Conservation (phyloP, 805 yeast species). For the Lipomyces spencermartinsiae region DNA sequence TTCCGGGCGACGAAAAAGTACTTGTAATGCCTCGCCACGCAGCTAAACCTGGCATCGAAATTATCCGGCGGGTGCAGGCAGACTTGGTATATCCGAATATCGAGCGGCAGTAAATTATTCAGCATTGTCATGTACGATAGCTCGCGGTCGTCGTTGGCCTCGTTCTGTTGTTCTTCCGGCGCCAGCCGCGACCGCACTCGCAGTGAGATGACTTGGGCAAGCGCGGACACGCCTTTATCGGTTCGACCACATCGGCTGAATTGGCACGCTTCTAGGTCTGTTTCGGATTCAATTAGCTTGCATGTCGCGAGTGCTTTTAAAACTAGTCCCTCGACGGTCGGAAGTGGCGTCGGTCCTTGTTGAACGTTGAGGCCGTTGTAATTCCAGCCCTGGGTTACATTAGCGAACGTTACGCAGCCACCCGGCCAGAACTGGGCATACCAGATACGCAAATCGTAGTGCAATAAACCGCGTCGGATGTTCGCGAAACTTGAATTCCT, state of each 20-base stretch:
- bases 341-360: slow-evolving; percentile 70
- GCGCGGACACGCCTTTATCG: slow-evolving; percentile 95
- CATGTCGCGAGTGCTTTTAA: slow-evolving; percentile 73
- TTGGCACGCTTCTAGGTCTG: slow-evolving; percentile 64
- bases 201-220: slow-evolving; percentile 90
- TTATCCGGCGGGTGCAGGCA: slow-evolving; percentile 80
- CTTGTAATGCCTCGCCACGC: slow-evolving; percentile 82
- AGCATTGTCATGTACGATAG: slow-evolving; percentile 76
- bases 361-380: slow-evolving; percentile 91
- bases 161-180: slow-evolving; percentile 64
- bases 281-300: slow-evolving; percentile 59
- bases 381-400: slow-evolving; percentile 72
- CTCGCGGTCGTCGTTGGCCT: slow-evolving; percentile 67
- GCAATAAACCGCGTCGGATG: slow-evolving; percentile 70
- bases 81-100: slow-evolving; percentile 80
- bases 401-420: not conserved
- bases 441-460: slow-evolving; percentile 75
- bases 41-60: slow-evolving; percentile 93
- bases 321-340: slow-evolving; percentile 83
- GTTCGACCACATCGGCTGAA: slow-evolving; percentile 95
- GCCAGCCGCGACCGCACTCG: slow-evolving; percentile 70
- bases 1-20: slow-evolving; percentile 63
- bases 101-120: slow-evolving; percentile 79
- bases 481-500: slow-evolving; percentile 25
- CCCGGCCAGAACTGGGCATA: not conserved